phyloP scores from a whole-genome alignment of 441 rosid species.

The Syzygium syzygioides region DNA sequence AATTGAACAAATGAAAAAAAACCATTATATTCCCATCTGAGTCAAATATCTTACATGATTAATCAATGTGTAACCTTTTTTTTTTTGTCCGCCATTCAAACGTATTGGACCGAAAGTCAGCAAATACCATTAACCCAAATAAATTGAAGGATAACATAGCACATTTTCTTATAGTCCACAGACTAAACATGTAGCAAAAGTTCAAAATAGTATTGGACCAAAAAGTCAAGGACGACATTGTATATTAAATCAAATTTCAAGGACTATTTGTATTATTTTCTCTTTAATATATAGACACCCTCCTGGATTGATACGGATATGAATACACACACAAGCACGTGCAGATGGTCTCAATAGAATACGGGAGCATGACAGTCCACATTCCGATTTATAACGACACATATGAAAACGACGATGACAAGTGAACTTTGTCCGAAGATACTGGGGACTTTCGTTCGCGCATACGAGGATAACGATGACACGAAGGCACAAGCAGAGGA shows the following conservation, averaged over 20 bases:
- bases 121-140: neutral
- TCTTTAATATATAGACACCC: neutral
- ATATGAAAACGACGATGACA: neutral
- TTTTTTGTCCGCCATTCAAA: neutral
- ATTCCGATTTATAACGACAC: neutral
- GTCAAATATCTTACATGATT: neutral
- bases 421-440: neutral
- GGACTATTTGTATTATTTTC: neutral
- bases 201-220: neutral
- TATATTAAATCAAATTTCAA: rapidly evolving
- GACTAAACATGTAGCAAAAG: neutral
- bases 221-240: rapidly evolving
- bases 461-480: neutral
- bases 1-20: neutral
- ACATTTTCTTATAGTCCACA: rapidly evolving
- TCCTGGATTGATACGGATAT: neutral
- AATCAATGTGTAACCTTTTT: rapidly evolving
- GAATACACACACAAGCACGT: neutral
- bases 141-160: neutral
- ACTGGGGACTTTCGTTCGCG: neutral
- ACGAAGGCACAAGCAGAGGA: neutral
- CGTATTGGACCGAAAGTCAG: rapidly evolving
- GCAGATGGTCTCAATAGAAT: neutral
- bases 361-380: neutral
- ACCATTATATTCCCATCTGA: neutral